phyloP scores from a whole-genome alignment of 345 rosid genomes.

The Lepidium aucheri region DNA sequence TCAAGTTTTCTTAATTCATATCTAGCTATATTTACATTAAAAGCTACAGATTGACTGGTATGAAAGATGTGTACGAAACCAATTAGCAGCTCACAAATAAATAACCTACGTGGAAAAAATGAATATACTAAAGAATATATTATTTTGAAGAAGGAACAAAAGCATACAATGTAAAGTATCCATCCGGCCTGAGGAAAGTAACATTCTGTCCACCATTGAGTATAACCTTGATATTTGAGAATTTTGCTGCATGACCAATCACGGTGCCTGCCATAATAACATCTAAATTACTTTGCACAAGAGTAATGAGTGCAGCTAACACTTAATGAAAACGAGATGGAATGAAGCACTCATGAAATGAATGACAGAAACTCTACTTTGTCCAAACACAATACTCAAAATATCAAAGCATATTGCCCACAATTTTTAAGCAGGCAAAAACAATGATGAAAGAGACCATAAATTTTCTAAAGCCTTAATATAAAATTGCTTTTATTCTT shows the following conservation, averaged over 20 bases:
- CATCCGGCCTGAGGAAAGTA: constrained; percentile 88
- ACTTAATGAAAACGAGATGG: background rate
- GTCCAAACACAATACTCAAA: background rate
- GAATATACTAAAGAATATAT: background rate
- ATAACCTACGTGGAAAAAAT: background rate
- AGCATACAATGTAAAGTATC: constrained; percentile 94
- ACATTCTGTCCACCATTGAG: constrained; percentile 74
- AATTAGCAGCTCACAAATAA: background rate
- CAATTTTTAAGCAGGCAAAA: background rate
- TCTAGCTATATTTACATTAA: background rate
- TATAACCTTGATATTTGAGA: constrained; percentile 64
- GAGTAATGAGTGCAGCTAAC: background rate
- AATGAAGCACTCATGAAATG: background rate
- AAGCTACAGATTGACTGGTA: background rate
- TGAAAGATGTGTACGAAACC: background rate
- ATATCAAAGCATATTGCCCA: background rate
- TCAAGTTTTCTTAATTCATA: background rate
- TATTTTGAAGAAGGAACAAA: background rate
- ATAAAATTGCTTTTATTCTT: background rate
- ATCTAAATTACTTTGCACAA: background rate
- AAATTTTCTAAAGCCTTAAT: background rate
- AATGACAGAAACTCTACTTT: background rate
- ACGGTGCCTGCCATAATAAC: constrained; percentile 30
- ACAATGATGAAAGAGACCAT: background rate
- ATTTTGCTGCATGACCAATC: constrained; percentile 52